These are phyloP conservation scores for Chlorella variabilis DNA, from an alignment of 163 green algal species.

Conservation along the genomic window DNA sequence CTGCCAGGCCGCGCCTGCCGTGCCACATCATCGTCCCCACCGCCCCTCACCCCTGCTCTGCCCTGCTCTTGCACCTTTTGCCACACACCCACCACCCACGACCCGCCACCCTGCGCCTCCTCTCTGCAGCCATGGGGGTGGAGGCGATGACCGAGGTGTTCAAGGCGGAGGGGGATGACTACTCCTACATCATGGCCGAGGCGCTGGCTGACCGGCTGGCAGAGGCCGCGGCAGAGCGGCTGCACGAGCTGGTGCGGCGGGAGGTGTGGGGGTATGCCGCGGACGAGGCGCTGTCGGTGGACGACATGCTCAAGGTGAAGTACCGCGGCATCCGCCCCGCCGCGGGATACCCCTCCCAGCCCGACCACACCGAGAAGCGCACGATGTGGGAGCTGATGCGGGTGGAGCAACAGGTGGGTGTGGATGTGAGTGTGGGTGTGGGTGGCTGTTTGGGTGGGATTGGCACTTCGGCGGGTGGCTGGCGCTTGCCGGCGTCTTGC, in stretches of 20 bases:
- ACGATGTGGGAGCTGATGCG: conserved; percentile 97
- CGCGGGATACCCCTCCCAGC: conserved; percentile 97
- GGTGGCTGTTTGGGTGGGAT: too few relatives aligned
- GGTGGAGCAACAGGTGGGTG: conserved; percentile 68
- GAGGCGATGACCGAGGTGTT: conserved; percentile 83
- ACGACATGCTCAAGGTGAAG: conserved; percentile 97
- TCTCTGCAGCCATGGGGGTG: conserved; percentile 82
- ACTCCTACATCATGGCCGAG: conserved; percentile 98
- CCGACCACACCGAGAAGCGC: conserved; percentile 98
- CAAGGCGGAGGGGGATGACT: conserved; percentile 87
- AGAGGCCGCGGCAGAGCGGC: conserved; percentile 95
- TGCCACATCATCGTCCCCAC: too few relatives aligned
- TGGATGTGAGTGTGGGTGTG: background rate
- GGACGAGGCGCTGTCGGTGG: conserved; percentile 84
- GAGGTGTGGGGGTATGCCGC: conserved; percentile 95
- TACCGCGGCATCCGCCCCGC: conserved; percentile 92
- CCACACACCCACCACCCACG: background rate
- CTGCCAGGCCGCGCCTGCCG: too few relatives aligned
- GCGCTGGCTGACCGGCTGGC: conserved; percentile 96
- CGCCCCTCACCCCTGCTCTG: background rate
- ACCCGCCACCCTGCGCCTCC: background rate
- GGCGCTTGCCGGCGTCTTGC: too few relatives aligned
- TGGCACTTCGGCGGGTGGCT: too few relatives aligned
- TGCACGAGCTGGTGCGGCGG: conserved; percentile 89
- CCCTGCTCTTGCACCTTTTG: too few relatives aligned